Conservation (phyloP, 2,329 filamentous ascomycete genomes). For the Westerdykella ornata region DNA sequence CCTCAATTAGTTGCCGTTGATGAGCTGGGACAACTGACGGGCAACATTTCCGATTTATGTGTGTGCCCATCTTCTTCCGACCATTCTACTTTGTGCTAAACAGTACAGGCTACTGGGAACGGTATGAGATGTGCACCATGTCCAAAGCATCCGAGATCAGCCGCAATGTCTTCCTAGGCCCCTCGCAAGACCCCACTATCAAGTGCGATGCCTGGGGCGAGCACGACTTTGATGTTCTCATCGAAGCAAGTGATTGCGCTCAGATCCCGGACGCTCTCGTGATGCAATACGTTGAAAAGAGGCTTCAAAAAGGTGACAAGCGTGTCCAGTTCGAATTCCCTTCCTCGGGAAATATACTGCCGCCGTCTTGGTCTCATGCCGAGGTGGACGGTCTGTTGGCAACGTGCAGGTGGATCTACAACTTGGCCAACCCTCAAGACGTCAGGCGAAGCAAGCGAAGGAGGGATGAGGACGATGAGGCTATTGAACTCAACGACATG, state of each 20-base stretch:
- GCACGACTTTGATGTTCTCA: constrained; percentile 70
- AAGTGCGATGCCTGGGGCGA: constrained; percentile 37
- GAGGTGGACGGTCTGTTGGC: constrained; percentile 81
- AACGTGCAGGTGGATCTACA: constrained; percentile 84
- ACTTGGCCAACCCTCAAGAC: constrained; percentile 61
- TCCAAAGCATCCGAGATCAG: constrained; percentile 83
- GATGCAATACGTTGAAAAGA: constrained; percentile 57
- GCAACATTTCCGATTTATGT: constrained; percentile 78
- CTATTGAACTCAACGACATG: constrained; percentile 48
- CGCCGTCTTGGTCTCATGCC: constrained; percentile 72
- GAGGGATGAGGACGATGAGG: constrained; percentile 46
- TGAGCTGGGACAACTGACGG: constrained; percentile 63
- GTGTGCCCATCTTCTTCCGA: constrained; percentile 20
- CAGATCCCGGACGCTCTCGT: constrained; percentile 63
- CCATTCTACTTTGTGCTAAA: constrained; percentile 1
- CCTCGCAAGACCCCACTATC: constrained; percentile 64
- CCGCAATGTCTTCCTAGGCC: constrained; percentile 82
- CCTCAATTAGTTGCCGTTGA: constrained; percentile 69
- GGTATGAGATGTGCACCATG: constrained; percentile 90
- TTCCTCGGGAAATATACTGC: constrained; percentile 85
- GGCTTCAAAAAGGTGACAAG: constrained; percentile 40
- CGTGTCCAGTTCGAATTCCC: constrained; percentile 69
- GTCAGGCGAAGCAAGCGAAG: constrained; percentile 39
- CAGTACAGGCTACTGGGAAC: constrained; percentile 64
- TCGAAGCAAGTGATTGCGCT: constrained; percentile 84